Percentiles rank a stretch among this genome's conserved stretches.
These are phyloP conservation scores for Argentina anserina DNA, from an alignment of 306 rosid genomes.

Conservation along the genomic window DNA sequence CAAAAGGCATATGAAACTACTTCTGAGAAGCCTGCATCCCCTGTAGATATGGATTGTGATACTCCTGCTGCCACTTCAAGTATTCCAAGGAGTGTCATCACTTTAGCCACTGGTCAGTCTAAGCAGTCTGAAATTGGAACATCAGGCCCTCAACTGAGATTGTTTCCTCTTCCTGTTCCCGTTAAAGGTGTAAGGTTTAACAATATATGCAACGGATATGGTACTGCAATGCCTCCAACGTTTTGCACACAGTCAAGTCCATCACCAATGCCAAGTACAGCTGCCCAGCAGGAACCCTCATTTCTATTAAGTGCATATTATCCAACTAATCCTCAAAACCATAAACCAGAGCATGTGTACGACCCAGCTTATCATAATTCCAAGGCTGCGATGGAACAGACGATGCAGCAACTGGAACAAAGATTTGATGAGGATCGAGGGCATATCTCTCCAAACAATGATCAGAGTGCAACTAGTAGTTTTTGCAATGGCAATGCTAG, in stretches of 20 bases:
- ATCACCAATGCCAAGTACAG: constrained; percentile 40
- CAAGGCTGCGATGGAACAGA: constrained; percentile 33
- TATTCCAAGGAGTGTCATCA: constrained; percentile 36
- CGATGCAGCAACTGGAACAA: constrained; percentile 41
- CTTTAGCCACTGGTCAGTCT: constrained; percentile 54
- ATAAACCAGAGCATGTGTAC: constrained; percentile 43
- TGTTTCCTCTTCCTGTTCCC: constrained; percentile 54
- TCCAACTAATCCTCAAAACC: constrained; percentile 41
- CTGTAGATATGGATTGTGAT: constrained; percentile 29
- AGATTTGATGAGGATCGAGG: constrained; percentile 59
- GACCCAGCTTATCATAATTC: constrained; percentile 31
- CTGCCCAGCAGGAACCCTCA: constrained; percentile 46
- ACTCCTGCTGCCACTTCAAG: constrained; percentile 38
- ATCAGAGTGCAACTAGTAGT: constrained; percentile 70
- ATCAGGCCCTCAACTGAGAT: constrained; percentile 42
- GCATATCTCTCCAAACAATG: constrained; percentile 56
- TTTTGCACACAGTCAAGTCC: constrained; percentile 52
- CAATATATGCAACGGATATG: constrained; percentile 38
- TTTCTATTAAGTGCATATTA: constrained; percentile 51
- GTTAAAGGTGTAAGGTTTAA: constrained; percentile 59
- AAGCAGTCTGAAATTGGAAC: constrained; percentile 57
- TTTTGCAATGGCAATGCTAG: constrained; percentile 62
- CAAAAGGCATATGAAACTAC: constrained; percentile 45
- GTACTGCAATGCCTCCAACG: constrained; percentile 51
- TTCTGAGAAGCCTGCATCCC: constrained; percentile 37